These are phyloP conservation scores for Oidiodendron maius DNA, from an alignment of 495 filamentous ascomycete species.

Conservation along the genomic window DNA sequence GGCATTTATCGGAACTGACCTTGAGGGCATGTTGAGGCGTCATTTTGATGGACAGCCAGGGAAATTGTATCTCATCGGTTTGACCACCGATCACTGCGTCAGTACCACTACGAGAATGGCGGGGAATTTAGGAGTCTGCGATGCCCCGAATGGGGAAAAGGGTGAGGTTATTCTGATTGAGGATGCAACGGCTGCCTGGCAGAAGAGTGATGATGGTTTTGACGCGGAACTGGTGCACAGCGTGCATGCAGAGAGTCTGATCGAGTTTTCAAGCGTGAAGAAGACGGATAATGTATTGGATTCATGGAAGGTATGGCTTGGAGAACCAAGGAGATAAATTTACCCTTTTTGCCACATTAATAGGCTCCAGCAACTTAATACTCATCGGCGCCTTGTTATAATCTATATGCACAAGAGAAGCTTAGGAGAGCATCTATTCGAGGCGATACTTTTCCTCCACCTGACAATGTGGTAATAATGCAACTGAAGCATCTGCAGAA, in stretches of 20 bases:
- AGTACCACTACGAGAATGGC: constrained; percentile 46
- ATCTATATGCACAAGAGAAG: too few species aligned
- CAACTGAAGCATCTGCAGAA: too few species aligned
- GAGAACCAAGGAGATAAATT: too few species aligned
- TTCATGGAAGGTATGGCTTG: background rate
- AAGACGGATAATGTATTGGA: constrained; percentile 32
- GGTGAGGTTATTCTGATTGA: constrained; percentile 41
- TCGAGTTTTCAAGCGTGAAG: constrained; percentile 42
- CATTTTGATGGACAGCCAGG: constrained; percentile 24
- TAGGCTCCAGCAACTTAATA: too few species aligned
- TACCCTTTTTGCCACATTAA: too few species aligned
- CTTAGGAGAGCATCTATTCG: too few species aligned
- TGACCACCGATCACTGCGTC: constrained; percentile 47
- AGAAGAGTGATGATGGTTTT: constrained; percentile 30
- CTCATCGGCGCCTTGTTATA: too few species aligned
- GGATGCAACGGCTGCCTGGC: constrained; percentile 44
- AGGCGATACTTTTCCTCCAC: too few species aligned
- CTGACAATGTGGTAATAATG: too few species aligned
- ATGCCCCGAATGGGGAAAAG: constrained; percentile 25
- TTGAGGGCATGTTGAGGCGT: constrained; percentile 33
- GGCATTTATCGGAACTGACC: constrained; percentile 40
- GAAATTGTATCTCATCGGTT: constrained; percentile 35
- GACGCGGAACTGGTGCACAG: constrained; percentile 42
- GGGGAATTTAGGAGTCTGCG: constrained; percentile 39
- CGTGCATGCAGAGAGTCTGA: constrained; percentile 39